A percentile compares a stretch with the other conserved stretches of the same genome.
Conservation (phyloP, 225 moss, liverwort and hornwort species). For the Marchantia paleacea region DNA sequence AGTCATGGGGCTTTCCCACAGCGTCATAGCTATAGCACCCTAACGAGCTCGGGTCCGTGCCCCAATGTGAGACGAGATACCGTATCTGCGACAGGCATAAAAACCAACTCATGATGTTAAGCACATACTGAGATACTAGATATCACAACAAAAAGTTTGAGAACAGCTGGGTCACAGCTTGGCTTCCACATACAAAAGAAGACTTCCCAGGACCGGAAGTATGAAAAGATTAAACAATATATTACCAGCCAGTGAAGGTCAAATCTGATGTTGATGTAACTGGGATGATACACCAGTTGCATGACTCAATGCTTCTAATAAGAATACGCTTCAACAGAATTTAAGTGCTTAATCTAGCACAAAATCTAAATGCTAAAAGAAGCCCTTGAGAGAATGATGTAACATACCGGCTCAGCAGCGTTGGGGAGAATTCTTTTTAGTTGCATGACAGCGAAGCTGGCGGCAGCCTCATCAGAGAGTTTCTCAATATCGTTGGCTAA, state of each 20-base stretch:
- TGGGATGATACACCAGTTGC: too few relatives aligned
- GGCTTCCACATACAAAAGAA: too few relatives aligned
- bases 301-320: too few relatives aligned
- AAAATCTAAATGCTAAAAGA: neutral
- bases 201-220: too few relatives aligned
- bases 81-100: constrained; percentile 51
- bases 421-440: constrained; percentile 88
- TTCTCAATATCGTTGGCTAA: constrained; percentile 89
- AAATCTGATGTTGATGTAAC: too few relatives aligned
- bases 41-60: constrained; percentile 76
- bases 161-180: too few relatives aligned
- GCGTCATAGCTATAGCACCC: constrained; percentile 97
- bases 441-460: constrained; percentile 84
- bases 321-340: too few relatives aligned
- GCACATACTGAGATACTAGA: too few relatives aligned
- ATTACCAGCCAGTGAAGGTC: too few relatives aligned
- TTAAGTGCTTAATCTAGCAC: too few relatives aligned
- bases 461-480: constrained; percentile 81
- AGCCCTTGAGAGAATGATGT: neutral
- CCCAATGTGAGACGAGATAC: constrained; percentile 90
- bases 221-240: too few relatives aligned
- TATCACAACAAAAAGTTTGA: too few relatives aligned
- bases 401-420: constrained; percentile 80
- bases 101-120: neutral
- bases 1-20: constrained; percentile 86